Base-by-base conservation (phyloP, 2,329 filamentous ascomycete species). In the Cercospora sojina region DNA sequence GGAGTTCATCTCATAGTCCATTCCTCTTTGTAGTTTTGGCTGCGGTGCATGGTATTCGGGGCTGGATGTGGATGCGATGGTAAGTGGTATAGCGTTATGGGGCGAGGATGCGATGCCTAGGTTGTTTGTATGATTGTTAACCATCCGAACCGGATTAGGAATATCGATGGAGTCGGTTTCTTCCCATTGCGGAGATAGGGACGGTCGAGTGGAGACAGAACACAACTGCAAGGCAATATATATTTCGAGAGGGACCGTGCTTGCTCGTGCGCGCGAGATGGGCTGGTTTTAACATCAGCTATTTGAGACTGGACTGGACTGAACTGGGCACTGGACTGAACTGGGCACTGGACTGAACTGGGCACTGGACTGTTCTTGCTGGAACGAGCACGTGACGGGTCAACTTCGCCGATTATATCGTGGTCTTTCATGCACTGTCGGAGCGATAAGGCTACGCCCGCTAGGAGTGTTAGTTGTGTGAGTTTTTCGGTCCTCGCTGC, bases 1-100 rank as follows among this genome's bases (percentile, higher is more conserved):
- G n/a, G 20, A 27, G 49, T 63, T 29, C 60, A 63, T 63, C 35
- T 35, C 49, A 63, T 63, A 56, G 32, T 63, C 60, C 60, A 63
- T 63, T 57, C 53, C 53, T 57, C n/a, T 55, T n/a, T 8, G 4
- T 56, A 9, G 10, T n/a, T 23, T 6, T 16, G 3, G 6, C 13
- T 18, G 23, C 23, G 25, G n/a, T n/a, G 27, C 18, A 51, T 41
- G 35, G 20, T 12, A 25, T 12, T 9, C 9, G 47, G 20, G 43
- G 5, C 13, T 13, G 12, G 3, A 12, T n/a, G n/a, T 18, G 41
- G 41, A 20, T 47, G 41, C 5, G 1, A 18, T 23, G 18, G 20
- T 25, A 49, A 9, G n/a, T 18, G 41, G n/a, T 47, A 20, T 13
- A 13, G 4, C 23, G 5, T 25, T 18, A 23, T 16, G 16, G 25